Evolutionary conservation across 805 yeast species (phyloP), one percentile per base, ranked within the genome.

Genomic region (Candida wancherniae): DNA sequence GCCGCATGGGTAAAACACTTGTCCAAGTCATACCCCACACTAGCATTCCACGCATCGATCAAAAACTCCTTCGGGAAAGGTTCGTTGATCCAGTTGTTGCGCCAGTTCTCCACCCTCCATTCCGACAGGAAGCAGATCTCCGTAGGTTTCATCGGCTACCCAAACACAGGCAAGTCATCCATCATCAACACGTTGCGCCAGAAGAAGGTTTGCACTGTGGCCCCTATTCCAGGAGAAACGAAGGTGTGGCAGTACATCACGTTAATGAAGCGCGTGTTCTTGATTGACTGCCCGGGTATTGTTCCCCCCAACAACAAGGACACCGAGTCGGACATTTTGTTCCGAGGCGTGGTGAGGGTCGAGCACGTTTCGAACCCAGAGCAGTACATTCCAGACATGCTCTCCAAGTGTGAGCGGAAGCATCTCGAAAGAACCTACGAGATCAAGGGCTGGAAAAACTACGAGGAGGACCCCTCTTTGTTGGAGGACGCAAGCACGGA

Each of bases 161-260:
- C 98, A 45, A 90, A 90, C 55, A 83, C 96, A n/a, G 98, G 98
- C 45, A 90, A 90, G 57, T 90, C 97, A 1, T 84, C 95, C 24
- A 86, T 90, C 45, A 90, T 90, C 52, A 90, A 90, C 64, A 88
- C 97, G 2, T 67, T 90, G 48, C 77, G 97, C 55, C 79, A 80
- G 58, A 92, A 92, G 74, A 92, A 90, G 65, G 98, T 90, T 27
- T 92, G 97, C 66, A 80, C 73, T 26, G 97, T 90, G 28, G 98
- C 98, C 2, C 98, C 98, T 28, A 87, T 90, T 50, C 98, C 98
- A 18, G 98, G 98, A 58, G 98, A 90, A 57, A 90, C 98, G 20
- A 90, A 90, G 61, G 97, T 90, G 26, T 90, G 98, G 98, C 98
- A 90, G 68, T 90, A 90, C 66, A 88, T 90, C 50, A 88, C 98